phyloP scores from a whole-genome alignment of 495 filamentous ascomycete genomes.

The Penicillium chermesinum region DNA sequence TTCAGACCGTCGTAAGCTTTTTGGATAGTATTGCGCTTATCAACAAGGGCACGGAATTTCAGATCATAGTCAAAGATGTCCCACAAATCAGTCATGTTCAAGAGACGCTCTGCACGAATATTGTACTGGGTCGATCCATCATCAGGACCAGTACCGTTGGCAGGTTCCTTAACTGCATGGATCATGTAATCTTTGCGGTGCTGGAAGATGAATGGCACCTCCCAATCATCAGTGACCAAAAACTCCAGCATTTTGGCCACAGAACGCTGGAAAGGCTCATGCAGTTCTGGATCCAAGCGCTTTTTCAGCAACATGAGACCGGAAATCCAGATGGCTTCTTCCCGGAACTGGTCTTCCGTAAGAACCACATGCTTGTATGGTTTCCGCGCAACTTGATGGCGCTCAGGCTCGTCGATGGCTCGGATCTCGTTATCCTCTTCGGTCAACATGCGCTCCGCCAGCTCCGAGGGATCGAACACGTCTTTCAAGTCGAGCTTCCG shows the following conservation, averaged over 20 bases:
- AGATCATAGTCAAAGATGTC: constrained; percentile 89
- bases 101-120: constrained; percentile 76
- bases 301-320: constrained; percentile 84
- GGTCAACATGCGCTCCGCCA: constrained; percentile 87
- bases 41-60: constrained; percentile 83
- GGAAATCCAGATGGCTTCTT: constrained; percentile 89
- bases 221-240: constrained; percentile 83
- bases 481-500: constrained; percentile 88
- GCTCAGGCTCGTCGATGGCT: constrained; percentile 79
- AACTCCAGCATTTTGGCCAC: constrained; percentile 93
- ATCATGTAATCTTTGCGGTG: constrained; percentile 98
- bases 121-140: constrained; percentile 67
- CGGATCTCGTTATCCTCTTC: constrained; percentile 92
- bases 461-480: constrained; percentile 93
- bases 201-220: constrained; percentile 96
- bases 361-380: constrained; percentile 75
- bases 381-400: constrained; percentile 86
- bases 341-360: constrained; percentile 72
- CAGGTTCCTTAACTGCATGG: constrained; percentile 69
- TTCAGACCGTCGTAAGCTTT: constrained; percentile 70
- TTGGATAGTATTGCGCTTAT: constrained; percentile 81
- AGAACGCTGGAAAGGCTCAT: constrained; percentile 77
- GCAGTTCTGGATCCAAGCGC: constrained; percentile 60
- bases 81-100: constrained; percentile 92
- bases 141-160: constrained; percentile 47